Base-by-base conservation (phyloP, 192 early-diverging fungal genomes). In the Geosiphon pyriformis region DNA sequence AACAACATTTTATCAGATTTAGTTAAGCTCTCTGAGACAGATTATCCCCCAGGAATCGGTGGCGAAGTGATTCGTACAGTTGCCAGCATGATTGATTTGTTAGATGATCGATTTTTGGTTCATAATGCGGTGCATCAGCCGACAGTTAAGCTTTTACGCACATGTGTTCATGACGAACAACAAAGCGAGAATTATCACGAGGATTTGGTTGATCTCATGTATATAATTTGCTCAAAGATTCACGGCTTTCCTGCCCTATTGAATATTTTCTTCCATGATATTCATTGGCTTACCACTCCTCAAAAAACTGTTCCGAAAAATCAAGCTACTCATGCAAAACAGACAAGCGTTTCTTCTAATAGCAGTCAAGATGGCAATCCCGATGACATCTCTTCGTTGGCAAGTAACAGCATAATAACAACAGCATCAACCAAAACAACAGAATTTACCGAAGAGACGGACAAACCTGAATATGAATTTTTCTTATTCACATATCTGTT, bases 41-140 rank as follows among this genome's bases (percentile, higher is more conserved):
- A 97, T 73, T 76, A 81, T 57, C 94, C 94, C 17, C 61, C 76
- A 4, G 93, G 92, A 35, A 87, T 92, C 60, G 80, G 92, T 60
- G 84, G 87, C 27, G 87, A 90, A 63, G 83, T 90, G 22, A 90
- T 93, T 60, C 80, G 86, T 6, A 92, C 89, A 54, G 70, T 95
- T 34, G 84, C 88, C 17, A 78, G 76, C 34, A 86, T 98, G 78
- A 86, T 98, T 52, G 86, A 88, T 65, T 72, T 98, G 42, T 75
- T 94, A 11, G 93, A 95, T 61, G 88, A 92, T 66, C 86, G 90
- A 48, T 91, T 95, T 71, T 78, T 98, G 30, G 90, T 94, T 22
- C 94, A 96, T 65, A 89, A 89, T 59, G 86, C 91, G 17, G 85
- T 97, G 22, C 92, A 97, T 74, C 86, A 89, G 52, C 94, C 93